These are phyloP conservation scores for Lactuca sativa DNA, from an alignment of 129 eudicot species.

Conservation along the genomic window DNA sequence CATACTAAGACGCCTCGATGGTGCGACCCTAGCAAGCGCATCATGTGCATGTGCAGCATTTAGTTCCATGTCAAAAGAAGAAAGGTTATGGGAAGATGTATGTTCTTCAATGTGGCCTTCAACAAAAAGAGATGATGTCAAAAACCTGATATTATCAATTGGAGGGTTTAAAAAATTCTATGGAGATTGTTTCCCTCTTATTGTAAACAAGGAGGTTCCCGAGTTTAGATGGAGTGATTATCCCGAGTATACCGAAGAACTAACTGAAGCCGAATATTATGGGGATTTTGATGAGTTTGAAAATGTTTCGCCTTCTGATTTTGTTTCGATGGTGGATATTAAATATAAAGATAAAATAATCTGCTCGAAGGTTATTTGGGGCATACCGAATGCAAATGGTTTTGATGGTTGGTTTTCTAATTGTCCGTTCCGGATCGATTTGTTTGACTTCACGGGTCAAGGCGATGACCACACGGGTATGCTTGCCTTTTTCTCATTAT, in stretches of 20 bases:
- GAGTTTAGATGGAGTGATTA: slow-evolving; percentile 49
- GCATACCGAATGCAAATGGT: slow-evolving; percentile 71
- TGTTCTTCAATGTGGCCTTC: slow-evolving; percentile 92
- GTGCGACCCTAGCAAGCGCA: slow-evolving; percentile 87
- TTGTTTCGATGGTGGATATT: slow-evolving; percentile 75
- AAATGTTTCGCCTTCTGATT: slow-evolving; percentile 68
- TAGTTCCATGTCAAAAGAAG: slow-evolving; percentile 77
- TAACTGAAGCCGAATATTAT: slow-evolving; percentile 84
- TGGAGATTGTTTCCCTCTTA: slow-evolving; percentile 92
- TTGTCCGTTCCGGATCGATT: slow-evolving; percentile 84
- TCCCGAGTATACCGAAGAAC: slow-evolving; percentile 72
- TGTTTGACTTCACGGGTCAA: slow-evolving; percentile 42
- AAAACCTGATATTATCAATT: slow-evolving; percentile 44
- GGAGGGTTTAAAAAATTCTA: slow-evolving; percentile 93
- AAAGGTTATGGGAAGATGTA: slow-evolving; percentile 83
- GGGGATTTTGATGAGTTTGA: slow-evolving; percentile 76
- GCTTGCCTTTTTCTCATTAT: no score
- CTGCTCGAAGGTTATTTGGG: slow-evolving; percentile 83
- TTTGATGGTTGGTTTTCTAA: slow-evolving; percentile 78
- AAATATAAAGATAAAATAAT: slow-evolving; percentile 62
- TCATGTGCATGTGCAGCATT: slow-evolving; percentile 88
- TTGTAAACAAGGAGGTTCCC: slow-evolving; percentile 79
- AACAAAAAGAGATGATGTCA: slow-evolving; percentile 70
- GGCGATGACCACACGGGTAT: slow-evolving; percentile 41
- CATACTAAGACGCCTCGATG: slow-evolving; percentile 86